A percentile compares a stretch with the other conserved stretches of the same genome.
These are phyloP conservation scores for Aspergillus pseudoviridinutans DNA, from an alignment of 2,329 filamentous ascomycete species.

Conservation along the genomic window DNA sequence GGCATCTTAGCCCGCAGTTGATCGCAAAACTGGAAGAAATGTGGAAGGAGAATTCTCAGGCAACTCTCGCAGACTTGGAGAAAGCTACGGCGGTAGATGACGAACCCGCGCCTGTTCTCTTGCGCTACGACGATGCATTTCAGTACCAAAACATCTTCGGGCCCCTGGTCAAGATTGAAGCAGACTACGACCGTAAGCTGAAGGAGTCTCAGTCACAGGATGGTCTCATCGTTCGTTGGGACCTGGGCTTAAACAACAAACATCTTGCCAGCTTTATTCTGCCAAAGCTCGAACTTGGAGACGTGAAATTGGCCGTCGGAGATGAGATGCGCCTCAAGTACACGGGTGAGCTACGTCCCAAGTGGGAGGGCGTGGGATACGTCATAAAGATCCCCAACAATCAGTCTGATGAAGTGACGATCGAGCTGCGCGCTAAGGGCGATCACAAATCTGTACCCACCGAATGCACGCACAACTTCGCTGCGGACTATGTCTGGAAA, in stretches of 20 bases:
- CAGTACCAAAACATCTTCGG: slow-evolving; percentile 99
- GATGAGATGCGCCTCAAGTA: slow-evolving; percentile 98
- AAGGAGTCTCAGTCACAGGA: slow-evolving; percentile 98
- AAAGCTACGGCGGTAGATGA: slow-evolving; percentile 90
- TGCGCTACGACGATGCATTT: slow-evolving; percentile 95
- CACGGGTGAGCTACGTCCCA: slow-evolving; percentile 83
- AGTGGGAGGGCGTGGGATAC: slow-evolving; percentile 97
- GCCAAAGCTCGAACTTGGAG: slow-evolving; percentile 93
- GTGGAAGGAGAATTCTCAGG: slow-evolving; percentile 92
- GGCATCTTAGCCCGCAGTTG: slow-evolving; percentile 88
- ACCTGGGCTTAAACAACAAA: slow-evolving; percentile 94
- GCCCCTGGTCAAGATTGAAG: slow-evolving; percentile 96
- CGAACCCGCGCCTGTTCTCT: slow-evolving; percentile 84
- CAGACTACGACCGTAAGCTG: slow-evolving; percentile 97
- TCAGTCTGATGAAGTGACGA: slow-evolving; percentile 93
- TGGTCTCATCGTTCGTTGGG: slow-evolving; percentile 89
- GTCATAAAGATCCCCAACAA: slow-evolving; percentile 99
- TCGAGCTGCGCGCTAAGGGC: slow-evolving; percentile 88
- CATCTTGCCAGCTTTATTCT: slow-evolving; percentile 92
- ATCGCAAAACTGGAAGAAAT: slow-evolving; percentile 96
- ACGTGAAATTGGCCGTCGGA: slow-evolving; percentile 95
- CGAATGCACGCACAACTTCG: slow-evolving; percentile 96
- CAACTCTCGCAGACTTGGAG: slow-evolving; percentile 86
- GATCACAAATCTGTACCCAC: slow-evolving; percentile 96
- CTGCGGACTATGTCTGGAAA: slow-evolving; percentile 98